Base-by-base conservation (phyloP, 2,329 filamentous ascomycete species). In the Aspergillus jensenii region DNA sequence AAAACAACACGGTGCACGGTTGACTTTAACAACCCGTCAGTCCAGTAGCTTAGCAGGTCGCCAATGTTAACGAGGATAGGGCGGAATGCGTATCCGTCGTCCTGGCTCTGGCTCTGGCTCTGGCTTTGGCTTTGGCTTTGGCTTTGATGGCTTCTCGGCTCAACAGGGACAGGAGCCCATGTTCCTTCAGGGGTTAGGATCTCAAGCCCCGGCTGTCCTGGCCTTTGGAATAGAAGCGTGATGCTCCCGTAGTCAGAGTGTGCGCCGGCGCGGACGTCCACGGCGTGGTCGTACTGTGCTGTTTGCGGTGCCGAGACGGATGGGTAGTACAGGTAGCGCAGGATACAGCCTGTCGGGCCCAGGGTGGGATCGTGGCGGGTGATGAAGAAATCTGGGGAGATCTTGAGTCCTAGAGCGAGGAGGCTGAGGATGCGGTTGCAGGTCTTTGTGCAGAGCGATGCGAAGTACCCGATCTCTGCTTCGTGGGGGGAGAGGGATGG, bases 1-100 rank as follows among this genome's bases (percentile, higher is more conserved):
- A 96, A 95, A 0, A 93, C 86, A 31, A 98, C 95, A 11, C 93
- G 82, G 71, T 98, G 95, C 6, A 97, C 86, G 0, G 93, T 97
- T 65, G 88, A 92, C 66, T 91, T 89, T 62, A 98, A 82, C 47
- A 97, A 76, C 0, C 93, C 92, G 63, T 90, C 89, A 1, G 95
- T 98, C 93, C 93, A 98, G 73, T 96, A 95, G 35, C 86, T 89
- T 14, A 90, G 76, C 35, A 90, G 65, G 68, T 90, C 88, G 0
- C 87, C 88, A n/a, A 90, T 89, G 61, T 89, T 89, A 14, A 89
- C 82, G 3, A 88, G 71, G n/a, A 85, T 91, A 1, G 89, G 93
- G n/a, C 85, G 88, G 41, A 79, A 83, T 8, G 79, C 78, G 65
- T 87, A 85, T 23, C 47, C 51, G 2, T 59, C 52, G 15, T 63